A percentile compares a stretch with the other conserved stretches of the same genome.
Evolutionary conservation across 169 alveolate genomes (phyloP).

Genomic region (Theileria luwenshuni): DNA sequence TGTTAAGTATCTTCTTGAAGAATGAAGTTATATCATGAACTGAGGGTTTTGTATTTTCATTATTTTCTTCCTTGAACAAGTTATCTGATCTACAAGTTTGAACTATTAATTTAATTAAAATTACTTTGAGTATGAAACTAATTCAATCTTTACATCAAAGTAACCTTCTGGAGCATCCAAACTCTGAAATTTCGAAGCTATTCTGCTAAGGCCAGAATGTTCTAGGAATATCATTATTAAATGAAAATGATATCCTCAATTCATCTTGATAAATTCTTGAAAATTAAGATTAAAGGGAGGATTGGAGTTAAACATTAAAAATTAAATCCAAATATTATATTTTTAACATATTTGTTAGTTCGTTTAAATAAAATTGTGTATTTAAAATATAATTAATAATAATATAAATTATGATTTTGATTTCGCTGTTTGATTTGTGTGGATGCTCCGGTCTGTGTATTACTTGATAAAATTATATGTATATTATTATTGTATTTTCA

Average conservation of each 20-base stretch:
- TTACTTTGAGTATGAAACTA: conserved; percentile 56
- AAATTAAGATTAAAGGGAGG: neutral
- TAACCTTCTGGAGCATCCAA: conserved; percentile 69
- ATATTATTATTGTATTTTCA: too few species aligned
- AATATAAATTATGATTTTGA: too few species aligned
- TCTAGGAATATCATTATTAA: conserved; percentile 52
- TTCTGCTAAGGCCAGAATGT: conserved; percentile 48
- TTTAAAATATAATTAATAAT: neutral
- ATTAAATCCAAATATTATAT: neutral
- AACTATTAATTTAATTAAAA: neutral
- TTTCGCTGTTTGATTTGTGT: too few species aligned
- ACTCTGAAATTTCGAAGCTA: conserved; percentile 36
- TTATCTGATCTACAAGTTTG: conserved; percentile 3
- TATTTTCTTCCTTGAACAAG: conserved; percentile 13
- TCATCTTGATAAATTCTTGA: neutral
- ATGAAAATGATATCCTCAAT: neutral
- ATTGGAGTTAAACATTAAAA: neutral
- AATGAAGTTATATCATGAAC: conserved; percentile 17
- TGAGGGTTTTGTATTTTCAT: conserved; percentile 14
- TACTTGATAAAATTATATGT: too few species aligned
- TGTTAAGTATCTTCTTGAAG: conserved; percentile 55
- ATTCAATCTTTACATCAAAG: conserved; percentile 61
- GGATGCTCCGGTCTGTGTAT: too few species aligned
- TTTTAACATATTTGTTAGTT: neutral
- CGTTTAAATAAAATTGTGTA: neutral